Evolutionary conservation across 2,329 filamentous ascomycete genomes (phyloP).

Genomic region (Ascochyta clinopodiicola): DNA sequence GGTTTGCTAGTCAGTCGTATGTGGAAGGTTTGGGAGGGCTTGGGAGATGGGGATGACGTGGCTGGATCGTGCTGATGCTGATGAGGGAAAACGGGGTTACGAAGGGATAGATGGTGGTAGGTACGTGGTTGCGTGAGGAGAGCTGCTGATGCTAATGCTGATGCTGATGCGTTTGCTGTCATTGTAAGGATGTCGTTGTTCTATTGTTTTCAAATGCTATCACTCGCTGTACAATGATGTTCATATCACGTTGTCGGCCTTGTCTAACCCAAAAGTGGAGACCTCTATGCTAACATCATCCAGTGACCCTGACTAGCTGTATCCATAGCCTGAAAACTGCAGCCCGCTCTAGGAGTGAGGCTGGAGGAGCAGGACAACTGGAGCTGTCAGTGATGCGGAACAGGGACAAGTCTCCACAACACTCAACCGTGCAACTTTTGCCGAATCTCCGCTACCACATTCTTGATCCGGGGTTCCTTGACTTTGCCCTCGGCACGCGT

Average conservation of each 20-base stretch:
- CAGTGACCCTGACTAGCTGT: neutral
- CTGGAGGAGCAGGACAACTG: neutral
- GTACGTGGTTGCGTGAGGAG: neutral
- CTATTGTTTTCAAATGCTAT: neutral
- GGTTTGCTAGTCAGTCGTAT: neutral
- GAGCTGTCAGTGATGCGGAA: neutral
- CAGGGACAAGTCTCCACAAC: neutral
- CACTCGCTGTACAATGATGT: constrained; percentile 7
- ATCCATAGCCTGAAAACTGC: neutral
- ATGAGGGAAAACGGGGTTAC: too few species aligned
- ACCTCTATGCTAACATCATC: neutral
- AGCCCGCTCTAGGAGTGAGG: neutral
- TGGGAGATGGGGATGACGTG: neutral
- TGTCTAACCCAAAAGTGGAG: neutral
- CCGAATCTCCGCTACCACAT: constrained; percentile 66
- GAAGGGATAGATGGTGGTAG: too few species aligned
- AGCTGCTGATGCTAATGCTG: neutral
- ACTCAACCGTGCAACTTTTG: constrained; percentile 50
- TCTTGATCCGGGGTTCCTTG: constrained; percentile 66
- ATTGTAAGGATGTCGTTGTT: constrained; percentile 1
- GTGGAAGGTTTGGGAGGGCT: neutral
- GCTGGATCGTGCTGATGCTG: neutral
- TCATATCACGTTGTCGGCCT: constrained; percentile 1
- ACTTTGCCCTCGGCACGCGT: constrained; percentile 58
- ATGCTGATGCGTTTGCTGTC: neutral